Evolutionary conservation across 2,329 filamentous ascomycete species (phyloP).

Genomic region (Trichoderma sp.): DNA sequence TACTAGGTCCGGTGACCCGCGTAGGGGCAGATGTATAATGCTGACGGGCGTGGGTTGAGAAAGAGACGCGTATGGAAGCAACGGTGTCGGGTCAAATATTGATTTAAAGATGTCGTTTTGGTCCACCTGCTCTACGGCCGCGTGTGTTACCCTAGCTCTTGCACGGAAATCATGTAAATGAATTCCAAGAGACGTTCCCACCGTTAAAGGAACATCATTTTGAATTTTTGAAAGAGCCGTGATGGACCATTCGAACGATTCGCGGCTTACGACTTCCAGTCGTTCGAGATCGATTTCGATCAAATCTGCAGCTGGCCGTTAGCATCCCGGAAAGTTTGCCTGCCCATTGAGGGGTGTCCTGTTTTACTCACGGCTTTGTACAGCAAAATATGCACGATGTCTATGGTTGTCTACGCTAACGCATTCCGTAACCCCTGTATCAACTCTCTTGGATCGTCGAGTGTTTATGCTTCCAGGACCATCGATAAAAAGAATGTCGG

Average conservation of each 20-base stretch:
- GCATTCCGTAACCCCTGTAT: constrained; percentile 73
- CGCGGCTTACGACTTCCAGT: constrained; percentile 64
- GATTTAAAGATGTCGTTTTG: constrained; percentile 34
- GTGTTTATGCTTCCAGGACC: constrained; percentile 45
- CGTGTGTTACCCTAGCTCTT: constrained; percentile 32
- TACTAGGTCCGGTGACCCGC: constrained; percentile 51
- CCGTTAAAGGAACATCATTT: constrained; percentile 68
- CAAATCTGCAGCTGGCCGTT: constrained; percentile 45
- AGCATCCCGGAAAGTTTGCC: background rate
- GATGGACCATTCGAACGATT: constrained; percentile 77
- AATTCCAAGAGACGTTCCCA: constrained; percentile 78
- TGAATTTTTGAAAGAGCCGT: constrained; percentile 73
- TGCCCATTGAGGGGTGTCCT: background rate
- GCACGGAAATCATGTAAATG: constrained; percentile 77
- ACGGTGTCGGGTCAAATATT: constrained; percentile 53
- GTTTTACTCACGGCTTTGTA: constrained; percentile 61
- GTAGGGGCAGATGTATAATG: constrained; percentile 71
- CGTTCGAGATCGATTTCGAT: constrained; percentile 80
- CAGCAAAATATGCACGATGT: constrained; percentile 74
- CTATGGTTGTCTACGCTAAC: constrained; percentile 71
- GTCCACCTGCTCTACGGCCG: constrained; percentile 40
- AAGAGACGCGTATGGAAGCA: constrained; percentile 65
- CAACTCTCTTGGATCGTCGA: constrained; percentile 62
- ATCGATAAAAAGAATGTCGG: constrained; percentile 65
- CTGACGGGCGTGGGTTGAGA: constrained; percentile 79